Conservation (phyloP, 306 rosid species). For the Hippophae gyantsensis region DNA sequence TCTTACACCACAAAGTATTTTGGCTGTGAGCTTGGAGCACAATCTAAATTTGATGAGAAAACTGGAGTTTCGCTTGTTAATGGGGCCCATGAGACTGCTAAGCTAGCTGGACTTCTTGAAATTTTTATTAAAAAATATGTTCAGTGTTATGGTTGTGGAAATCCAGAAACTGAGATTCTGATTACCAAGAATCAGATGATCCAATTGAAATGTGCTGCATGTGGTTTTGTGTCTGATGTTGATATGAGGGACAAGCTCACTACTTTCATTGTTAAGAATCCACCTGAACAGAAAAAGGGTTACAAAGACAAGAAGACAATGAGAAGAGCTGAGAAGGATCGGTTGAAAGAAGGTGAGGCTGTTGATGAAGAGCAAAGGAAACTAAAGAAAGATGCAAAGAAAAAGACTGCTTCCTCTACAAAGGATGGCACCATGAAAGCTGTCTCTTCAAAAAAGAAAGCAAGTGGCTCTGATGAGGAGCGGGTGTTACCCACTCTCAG, state of each 20-base stretch:
- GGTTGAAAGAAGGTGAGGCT: conserved; percentile 54
- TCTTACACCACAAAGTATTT: conserved; percentile 59
- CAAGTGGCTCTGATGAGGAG: conserved; percentile 53
- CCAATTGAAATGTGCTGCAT: conserved; percentile 62
- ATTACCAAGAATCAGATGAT: conserved; percentile 58
- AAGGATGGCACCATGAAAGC: conserved; percentile 35
- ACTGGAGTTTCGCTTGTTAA: conserved; percentile 55
- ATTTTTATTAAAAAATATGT: conserved; percentile 50
- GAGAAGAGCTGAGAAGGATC: conserved; percentile 69
- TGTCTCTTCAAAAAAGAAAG: conserved; percentile 39
- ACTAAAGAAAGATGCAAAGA: conserved; percentile 46
- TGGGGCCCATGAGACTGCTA: conserved; percentile 61
- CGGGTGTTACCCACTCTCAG: conserved; percentile 31
- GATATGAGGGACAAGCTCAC: conserved; percentile 73
- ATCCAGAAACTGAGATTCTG: conserved; percentile 56
- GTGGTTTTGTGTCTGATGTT: conserved; percentile 60
- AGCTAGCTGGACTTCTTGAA: conserved; percentile 69
- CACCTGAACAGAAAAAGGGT: conserved; percentile 53
- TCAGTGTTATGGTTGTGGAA: conserved; percentile 60
- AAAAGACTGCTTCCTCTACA: conserved; percentile 32
- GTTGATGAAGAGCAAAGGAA: conserved; percentile 56
- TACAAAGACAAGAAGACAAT: conserved; percentile 56
- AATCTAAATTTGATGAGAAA: conserved; percentile 60
- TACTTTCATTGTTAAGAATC: conserved; percentile 54
- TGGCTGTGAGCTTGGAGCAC: conserved; percentile 23